Conservation (phyloP, 345 rosid genomes). For the Brassica cretica region DNA sequence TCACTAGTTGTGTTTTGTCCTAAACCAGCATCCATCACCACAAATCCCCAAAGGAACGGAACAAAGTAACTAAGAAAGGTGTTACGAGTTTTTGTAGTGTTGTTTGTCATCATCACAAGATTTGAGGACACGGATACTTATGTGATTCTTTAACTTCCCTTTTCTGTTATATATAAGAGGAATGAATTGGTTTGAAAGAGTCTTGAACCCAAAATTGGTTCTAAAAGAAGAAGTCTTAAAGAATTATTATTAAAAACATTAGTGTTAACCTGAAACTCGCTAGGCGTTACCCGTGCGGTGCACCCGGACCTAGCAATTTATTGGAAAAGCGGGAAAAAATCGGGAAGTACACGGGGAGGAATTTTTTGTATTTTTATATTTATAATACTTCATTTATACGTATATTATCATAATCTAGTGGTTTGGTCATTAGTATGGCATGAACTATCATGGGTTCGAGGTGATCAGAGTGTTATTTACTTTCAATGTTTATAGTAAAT, state of each 20-base stretch:
- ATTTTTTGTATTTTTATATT: no score
- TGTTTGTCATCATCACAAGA: constrained; percentile 7
- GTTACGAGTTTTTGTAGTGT: neutral
- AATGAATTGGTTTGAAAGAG: neutral
- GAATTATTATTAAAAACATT: neutral
- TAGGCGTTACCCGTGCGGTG: no score
- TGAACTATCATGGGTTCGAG: no score
- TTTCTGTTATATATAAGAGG: neutral
- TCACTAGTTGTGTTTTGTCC: neutral
- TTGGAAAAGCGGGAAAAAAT: no score
- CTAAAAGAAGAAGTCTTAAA: neutral
- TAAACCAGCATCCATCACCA: constrained; percentile 11
- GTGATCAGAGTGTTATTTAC: no score
- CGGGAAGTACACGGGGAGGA: no score
- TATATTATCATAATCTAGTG: no score
- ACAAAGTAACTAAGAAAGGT: constrained; percentile 6
- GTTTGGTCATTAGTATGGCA: no score
- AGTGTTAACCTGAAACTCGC: neutral
- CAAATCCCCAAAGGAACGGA: neutral
- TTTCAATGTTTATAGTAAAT: no score
- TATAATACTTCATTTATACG: no score
- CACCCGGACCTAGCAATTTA: no score
- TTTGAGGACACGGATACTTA: neutral
- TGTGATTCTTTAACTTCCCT: neutral
- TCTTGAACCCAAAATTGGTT: neutral